These are phyloP conservation scores for Sporisorium iseilematis-ciliati DNA, from an alignment of 1,284 basidiomycete species.

Conservation along the genomic window DNA sequence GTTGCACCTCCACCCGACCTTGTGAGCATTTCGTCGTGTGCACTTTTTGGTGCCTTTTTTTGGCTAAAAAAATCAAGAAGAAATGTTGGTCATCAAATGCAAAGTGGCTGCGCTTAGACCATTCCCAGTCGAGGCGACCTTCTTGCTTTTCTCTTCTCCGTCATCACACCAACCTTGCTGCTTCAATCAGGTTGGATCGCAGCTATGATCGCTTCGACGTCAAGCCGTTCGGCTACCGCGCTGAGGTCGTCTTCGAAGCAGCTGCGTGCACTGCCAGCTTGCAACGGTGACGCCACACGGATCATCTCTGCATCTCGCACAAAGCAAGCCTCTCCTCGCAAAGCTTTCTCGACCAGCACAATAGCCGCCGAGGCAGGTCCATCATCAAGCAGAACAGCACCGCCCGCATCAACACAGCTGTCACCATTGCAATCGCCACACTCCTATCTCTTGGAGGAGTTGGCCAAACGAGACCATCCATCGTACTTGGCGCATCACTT, in stretches of 20 bases:
- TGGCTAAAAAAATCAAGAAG: not conserved
- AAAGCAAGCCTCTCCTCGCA: not conserved
- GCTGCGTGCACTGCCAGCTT: not conserved
- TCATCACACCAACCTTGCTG: not conserved
- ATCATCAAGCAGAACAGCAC: constrained; percentile 23
- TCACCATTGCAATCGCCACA: constrained; percentile 46
- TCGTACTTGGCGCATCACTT: constrained; percentile 65
- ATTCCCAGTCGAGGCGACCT: not conserved
- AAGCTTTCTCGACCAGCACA: constrained; percentile 2
- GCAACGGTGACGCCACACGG: not conserved
- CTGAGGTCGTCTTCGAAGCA: constrained; percentile 3
- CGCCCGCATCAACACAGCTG: constrained; percentile 36
- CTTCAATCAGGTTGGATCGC: not conserved
- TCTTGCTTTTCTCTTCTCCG: not conserved
- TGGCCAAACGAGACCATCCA: constrained; percentile 53
- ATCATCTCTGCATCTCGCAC: not conserved
- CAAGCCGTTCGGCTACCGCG: constrained; percentile 1
- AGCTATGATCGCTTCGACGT: constrained; percentile 19
- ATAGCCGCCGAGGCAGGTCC: not conserved
- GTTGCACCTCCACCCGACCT: not conserved
- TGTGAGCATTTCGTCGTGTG: not conserved
- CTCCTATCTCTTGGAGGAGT: constrained; percentile 34
- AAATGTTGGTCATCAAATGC: constrained; percentile 9
- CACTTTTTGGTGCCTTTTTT: not conserved
- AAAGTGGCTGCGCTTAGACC: not conserved